phyloP scores from a whole-genome alignment of 768 basidiomycete species.

The Suillus spraguei region DNA sequence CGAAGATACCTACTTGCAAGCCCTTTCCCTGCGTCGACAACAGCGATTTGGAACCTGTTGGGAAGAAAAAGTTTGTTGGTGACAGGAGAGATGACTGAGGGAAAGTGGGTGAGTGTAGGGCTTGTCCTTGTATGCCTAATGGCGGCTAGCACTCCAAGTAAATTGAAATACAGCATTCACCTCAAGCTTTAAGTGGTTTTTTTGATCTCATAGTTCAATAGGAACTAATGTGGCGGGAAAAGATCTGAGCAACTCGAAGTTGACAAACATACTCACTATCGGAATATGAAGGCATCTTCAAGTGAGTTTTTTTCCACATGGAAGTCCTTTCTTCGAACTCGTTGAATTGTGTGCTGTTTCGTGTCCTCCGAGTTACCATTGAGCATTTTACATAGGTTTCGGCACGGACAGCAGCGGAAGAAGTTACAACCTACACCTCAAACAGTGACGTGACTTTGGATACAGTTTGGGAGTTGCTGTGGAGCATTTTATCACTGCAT shows the following conservation, averaged over 20 bases:
- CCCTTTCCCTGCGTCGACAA: slow-evolving; percentile 76
- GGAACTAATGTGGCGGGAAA: background rate
- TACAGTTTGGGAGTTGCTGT: slow-evolving; percentile 56
- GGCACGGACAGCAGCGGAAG: slow-evolving; percentile 62
- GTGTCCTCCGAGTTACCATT: no score
- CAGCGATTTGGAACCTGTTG: slow-evolving; percentile 75
- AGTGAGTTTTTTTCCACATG: no score
- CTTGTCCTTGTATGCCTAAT: background rate
- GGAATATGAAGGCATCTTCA: slow-evolving; percentile 13
- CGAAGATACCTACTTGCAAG: no score
- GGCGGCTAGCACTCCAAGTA: no score
- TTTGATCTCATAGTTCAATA: background rate
- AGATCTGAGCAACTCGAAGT: background rate
- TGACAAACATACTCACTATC: no score
- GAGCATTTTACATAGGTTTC: slow-evolving; percentile 27
- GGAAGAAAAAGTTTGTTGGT: slow-evolving; percentile 9
- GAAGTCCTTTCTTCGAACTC: slow-evolving; percentile 47
- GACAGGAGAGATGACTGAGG: background rate
- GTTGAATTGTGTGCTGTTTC: no score
- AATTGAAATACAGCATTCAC: background rate
- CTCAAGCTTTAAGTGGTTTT: background rate
- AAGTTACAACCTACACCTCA: slow-evolving; percentile 53
- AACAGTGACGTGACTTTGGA: slow-evolving; percentile 71
- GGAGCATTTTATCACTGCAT: background rate
- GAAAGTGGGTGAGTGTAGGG: background rate